Percentiles rank a stretch among this genome's conserved stretches.
Conservation (phyloP, 768 basidiomycete species). For the Boletus coccyginus region DNA sequence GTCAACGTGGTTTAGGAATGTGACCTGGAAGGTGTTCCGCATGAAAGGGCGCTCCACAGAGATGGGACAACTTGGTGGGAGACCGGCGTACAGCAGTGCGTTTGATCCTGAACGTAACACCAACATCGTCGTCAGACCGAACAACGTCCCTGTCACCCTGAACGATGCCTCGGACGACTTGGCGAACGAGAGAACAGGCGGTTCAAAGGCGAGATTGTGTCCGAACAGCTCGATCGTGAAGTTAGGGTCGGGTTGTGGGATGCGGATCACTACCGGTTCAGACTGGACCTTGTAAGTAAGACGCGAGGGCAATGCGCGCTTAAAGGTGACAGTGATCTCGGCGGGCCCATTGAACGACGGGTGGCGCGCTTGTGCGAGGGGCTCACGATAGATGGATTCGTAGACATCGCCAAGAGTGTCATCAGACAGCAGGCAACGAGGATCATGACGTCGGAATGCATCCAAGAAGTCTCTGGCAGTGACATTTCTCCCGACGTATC, state of each 20-base stretch:
- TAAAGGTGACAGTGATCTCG: slow-evolving; percentile 63
- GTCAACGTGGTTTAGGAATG: slow-evolving; percentile 69
- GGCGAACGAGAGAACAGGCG: slow-evolving; percentile 75
- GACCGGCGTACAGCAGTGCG: slow-evolving; percentile 75
- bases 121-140: slow-evolving; percentile 80
- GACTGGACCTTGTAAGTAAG: slow-evolving; percentile 88
- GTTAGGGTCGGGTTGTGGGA: slow-evolving; percentile 81
- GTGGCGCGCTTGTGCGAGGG: slow-evolving; percentile 66
- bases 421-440: slow-evolving; percentile 65
- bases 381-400: slow-evolving; percentile 68
- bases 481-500: slow-evolving; percentile 56
- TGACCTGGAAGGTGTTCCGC: slow-evolving; percentile 93
- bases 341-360: slow-evolving; percentile 39
- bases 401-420: slow-evolving; percentile 78
- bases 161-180: slow-evolving; percentile 83
- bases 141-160: slow-evolving; percentile 80
- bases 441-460: slow-evolving; percentile 79
- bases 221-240: slow-evolving; percentile 84
- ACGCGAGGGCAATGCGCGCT: slow-evolving; percentile 69
- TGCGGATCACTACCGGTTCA: slow-evolving; percentile 80
- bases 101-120: slow-evolving; percentile 83
- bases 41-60: slow-evolving; percentile 91
- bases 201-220: slow-evolving; percentile 86
- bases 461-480: slow-evolving; percentile 77
- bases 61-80: slow-evolving; percentile 76